These are phyloP conservation scores for Plasmodium inui DNA, from an alignment of 169 alveolate species.

Conservation along the genomic window DNA sequence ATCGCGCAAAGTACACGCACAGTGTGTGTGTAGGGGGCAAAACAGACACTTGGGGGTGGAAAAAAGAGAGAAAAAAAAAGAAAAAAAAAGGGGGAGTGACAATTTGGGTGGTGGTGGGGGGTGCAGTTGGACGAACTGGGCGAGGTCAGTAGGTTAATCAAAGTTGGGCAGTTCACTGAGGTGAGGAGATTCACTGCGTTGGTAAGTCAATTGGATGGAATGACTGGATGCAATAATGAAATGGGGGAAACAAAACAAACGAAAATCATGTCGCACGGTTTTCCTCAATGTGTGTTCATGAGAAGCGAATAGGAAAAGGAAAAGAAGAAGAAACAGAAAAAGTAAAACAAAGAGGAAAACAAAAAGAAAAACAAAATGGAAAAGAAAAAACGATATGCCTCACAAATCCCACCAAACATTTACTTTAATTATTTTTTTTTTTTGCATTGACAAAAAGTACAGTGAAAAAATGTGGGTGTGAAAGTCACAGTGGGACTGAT, in stretches of 20 bases:
- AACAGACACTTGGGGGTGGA: neutral
- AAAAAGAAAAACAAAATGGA: neutral
- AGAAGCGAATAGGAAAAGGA: neutral
- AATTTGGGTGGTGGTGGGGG: neutral
- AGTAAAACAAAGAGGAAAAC: neutral
- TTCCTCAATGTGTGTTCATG: neutral
- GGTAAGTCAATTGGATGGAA: neutral
- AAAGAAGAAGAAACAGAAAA: neutral
- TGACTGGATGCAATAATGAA: neutral
- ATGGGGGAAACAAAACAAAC: neutral
- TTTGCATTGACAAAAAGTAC: neutral
- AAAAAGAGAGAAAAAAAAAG: too few relatives aligned
- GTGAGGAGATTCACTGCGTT: neutral
- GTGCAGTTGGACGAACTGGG: neutral
- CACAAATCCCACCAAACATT: neutral
- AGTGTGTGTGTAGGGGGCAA: neutral
- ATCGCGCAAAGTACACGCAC: neutral
- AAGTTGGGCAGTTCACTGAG: neutral
- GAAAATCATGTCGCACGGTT: neutral
- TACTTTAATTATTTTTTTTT: neutral
- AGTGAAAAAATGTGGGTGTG: neutral
- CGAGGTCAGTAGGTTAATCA: neutral
- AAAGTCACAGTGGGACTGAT: neutral
- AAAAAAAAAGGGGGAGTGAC: neutral
- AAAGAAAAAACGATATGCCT: neutral